Base-by-base conservation (phyloP, 148 eudicot genomes). In the Polygonum maritimum region DNA sequence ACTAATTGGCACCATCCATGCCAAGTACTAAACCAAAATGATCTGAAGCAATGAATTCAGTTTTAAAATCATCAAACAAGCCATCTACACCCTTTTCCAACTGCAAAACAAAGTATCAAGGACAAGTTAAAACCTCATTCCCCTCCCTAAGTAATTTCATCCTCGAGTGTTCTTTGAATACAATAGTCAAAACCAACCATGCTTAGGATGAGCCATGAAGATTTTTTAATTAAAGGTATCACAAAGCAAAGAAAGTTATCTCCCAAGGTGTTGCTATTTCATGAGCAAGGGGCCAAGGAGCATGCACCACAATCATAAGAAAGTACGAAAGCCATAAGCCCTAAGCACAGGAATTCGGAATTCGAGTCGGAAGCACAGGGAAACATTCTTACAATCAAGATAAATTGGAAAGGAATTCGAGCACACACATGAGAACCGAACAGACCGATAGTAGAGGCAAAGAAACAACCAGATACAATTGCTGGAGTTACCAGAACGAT, bases 31-130 rank as follows among this genome's bases (percentile, higher is more conserved):
- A 16, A 35, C n/a, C n/a, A 36, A 6, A 35, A 65, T 35, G 44
- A 38, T 65, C 16, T 63, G 71, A 39, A 58, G 49, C 51, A 54
- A 14, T 18, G 18, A 55, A 39, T 54, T 54, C 15, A 60, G 8
- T 55, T 19, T 39, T 55, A 86, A 96, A 96, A 85, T 97, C 92
- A 73, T 83, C 94, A 85, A 96, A 96, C 78, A 96, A 83, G 81
- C 99, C 98, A 82, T 96, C 98, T 65, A 96, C 99, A 71, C 99
- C 99, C 88, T 84, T 88, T 80, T 96, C 98, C 75, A 96, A 88
- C 99, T 96, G 92, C 80, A 81, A 76, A 80, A 49, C 11, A 75
- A 41, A 22, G 82, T 7, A 67, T 33, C 21, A 36, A 49, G 14
- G 33, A 60, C 71, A 71, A 10, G 15, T 69, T 41, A 76, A 69